phyloP scores from a whole-genome alignment of 1,284 basidiomycete species.

The Amylostereum chailletii region DNA sequence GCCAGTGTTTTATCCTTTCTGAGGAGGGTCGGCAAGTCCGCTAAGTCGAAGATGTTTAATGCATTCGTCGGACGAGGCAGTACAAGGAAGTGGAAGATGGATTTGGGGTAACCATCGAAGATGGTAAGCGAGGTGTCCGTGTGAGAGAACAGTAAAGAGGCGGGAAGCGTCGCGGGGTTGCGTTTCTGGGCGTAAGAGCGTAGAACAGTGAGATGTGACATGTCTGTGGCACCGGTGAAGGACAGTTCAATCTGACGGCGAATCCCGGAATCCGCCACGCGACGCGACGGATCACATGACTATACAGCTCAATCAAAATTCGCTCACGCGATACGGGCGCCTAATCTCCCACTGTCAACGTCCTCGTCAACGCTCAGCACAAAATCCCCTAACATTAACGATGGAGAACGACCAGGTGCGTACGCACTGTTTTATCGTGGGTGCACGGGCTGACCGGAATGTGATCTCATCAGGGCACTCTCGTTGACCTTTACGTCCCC shows the following conservation, averaged over 20 bases:
- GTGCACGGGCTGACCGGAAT: conserved; percentile 1
- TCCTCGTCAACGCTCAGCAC: no score
- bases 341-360: no score
- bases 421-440: background rate
- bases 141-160: conserved; percentile 54
- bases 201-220: conserved; percentile 38
- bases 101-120: conserved; percentile 83
- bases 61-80: conserved; percentile 44
- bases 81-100: conserved; percentile 77
- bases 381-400: conserved; percentile 19
- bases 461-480: conserved; percentile 67
- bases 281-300: no score
- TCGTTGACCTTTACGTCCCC: conserved; percentile 99
- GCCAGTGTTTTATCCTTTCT: conserved; percentile 42
- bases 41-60: conserved; percentile 33
- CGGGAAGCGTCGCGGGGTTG: conserved; percentile 45
- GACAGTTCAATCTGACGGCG: no score
- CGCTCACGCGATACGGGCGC: no score
- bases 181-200: conserved; percentile 49
- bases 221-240: background rate
- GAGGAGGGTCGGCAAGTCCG: conserved; percentile 55
- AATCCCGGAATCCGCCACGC: no score
- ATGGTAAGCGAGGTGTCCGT: conserved; percentile 61
- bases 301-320: no score
- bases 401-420: conserved; percentile 79